Evolutionary conservation across 2,329 filamentous ascomycete genomes (phyloP), one percentile per base, ranked within the genome.

Genomic region (Hymenoscyphus infarciens): DNA sequence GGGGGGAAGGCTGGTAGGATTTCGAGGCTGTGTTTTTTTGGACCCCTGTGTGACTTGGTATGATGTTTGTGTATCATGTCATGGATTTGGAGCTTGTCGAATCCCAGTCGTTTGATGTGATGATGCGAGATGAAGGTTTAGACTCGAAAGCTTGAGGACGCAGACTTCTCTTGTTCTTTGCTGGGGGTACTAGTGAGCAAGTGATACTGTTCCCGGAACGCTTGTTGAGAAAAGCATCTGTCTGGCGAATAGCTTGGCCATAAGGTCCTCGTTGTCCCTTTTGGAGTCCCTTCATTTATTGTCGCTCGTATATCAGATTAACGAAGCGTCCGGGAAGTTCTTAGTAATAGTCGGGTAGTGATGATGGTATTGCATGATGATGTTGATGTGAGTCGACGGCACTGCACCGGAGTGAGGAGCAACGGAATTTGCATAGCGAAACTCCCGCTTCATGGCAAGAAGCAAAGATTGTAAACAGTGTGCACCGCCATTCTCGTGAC

Each of bases 401-500:
- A 25, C 42, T 22, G 8, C 42, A 6, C 39, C 13, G 16, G 16
- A 19, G 5, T n/a, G 5, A 6, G 15, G 5, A 31, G 29, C 39
- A 42, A 7, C 15, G 1, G 15, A 42, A 19, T 42, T 42, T 42
- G 10, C 2, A n/a, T 42, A 16, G 7, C 39, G 39, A 25, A 49
- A 49, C 19, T 13, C 8, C 42, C 7, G 42, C 33, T 35, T 35
- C 33, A 5, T 22, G n/a, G n/a, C n/a, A 11, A 22, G 19, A 49
- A 22, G 42, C n/a, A 49, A 11, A 49, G n/a, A 22, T 25, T 49
- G n/a, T 49, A 19, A 22, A 49, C n/a, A 22, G 42, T 49, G 42
- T 49, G 42, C 42, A 49, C n/a, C 42, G 42, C n/a, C n/a, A 49
- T 49, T 22, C 19, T 49, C n/a, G 42, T 49, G 42, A 49, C 42